phyloP scores from a whole-genome alignment of 768 basidiomycete species.

The Boletus rubescentipes region DNA sequence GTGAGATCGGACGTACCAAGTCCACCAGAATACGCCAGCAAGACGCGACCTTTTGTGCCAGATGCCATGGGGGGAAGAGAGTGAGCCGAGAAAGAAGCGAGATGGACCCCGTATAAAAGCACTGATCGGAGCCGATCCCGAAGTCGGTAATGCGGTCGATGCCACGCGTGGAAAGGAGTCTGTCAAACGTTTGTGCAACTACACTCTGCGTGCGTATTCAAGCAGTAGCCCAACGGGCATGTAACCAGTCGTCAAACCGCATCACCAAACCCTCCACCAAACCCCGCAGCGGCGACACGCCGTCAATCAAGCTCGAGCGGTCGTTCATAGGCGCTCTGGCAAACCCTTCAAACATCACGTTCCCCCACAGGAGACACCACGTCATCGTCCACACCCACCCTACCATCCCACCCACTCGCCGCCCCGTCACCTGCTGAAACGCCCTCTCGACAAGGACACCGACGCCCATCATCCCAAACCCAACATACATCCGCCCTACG shows the following conservation, averaged over 20 bases:
- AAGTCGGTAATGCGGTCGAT: background rate
- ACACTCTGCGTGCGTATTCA: too few species aligned
- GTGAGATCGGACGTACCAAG: conserved; percentile 63
- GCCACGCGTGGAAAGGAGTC: too few species aligned
- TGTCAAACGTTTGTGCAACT: too few species aligned
- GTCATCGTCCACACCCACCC: background rate
- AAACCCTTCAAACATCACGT: background rate
- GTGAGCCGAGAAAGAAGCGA: background rate
- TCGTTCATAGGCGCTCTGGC: background rate
- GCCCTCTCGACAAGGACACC: background rate
- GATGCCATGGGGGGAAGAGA: conserved; percentile 10
- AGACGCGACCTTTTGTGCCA: conserved; percentile 78
- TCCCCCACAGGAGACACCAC: background rate
- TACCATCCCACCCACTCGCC: background rate
- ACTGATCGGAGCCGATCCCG: background rate
- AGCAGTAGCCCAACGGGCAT: background rate
- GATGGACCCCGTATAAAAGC: background rate
- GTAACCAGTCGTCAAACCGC: background rate
- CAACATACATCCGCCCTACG: background rate
- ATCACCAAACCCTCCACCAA: background rate
- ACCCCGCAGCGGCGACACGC: background rate
- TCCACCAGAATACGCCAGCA: conserved; percentile 98
- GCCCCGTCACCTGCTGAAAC: background rate
- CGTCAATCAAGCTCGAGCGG: background rate
- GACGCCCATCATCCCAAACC: background rate